phyloP scores from a whole-genome alignment of 23 red algal species.

The Agarophyton chilense region DNA sequence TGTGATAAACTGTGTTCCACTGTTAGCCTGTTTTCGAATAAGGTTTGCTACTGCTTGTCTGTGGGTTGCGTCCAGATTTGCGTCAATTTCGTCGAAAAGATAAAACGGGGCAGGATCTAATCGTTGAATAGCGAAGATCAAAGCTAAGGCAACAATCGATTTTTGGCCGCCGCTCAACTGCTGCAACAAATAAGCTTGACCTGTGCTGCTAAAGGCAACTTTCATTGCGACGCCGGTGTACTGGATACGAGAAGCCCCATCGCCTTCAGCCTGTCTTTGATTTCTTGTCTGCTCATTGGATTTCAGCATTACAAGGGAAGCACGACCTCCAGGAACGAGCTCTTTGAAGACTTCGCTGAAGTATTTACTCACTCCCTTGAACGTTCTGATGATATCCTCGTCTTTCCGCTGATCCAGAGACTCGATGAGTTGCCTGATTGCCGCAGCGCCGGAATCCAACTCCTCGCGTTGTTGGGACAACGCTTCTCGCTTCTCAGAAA shows the following conservation, averaged over 20 bases:
- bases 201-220: slow-evolving; percentile 79
- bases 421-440: slow-evolving; percentile 89
- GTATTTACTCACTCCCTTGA: slow-evolving; percentile 84
- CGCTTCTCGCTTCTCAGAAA: slow-evolving; percentile 86
- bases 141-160: slow-evolving; percentile 91
- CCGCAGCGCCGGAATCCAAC: slow-evolving; percentile 78
- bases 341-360: slow-evolving; percentile 91
- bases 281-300: slow-evolving; percentile 25
- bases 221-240: slow-evolving; percentile 95
- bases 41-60: slow-evolving; percentile 83
- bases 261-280: background rate
- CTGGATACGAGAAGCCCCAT: slow-evolving; percentile 22
- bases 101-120: slow-evolving; percentile 99
- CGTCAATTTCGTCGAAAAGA: slow-evolving; percentile 99
- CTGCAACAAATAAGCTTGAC: slow-evolving; percentile 68
- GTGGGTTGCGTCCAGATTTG: slow-evolving; percentile 90
- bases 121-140: slow-evolving; percentile 98
- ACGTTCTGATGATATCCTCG: slow-evolving; percentile 93
- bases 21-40: slow-evolving; percentile 70
- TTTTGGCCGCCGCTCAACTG: slow-evolving; percentile 96
- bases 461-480: slow-evolving; percentile 74
- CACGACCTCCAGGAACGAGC: slow-evolving; percentile 86
- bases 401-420: slow-evolving; percentile 93
- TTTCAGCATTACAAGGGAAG: slow-evolving; percentile 89
- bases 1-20: slow-evolving; percentile 87